Conservation (phyloP, 1,139 yeast genomes). For the Kluyveromyces sp. region DNA sequence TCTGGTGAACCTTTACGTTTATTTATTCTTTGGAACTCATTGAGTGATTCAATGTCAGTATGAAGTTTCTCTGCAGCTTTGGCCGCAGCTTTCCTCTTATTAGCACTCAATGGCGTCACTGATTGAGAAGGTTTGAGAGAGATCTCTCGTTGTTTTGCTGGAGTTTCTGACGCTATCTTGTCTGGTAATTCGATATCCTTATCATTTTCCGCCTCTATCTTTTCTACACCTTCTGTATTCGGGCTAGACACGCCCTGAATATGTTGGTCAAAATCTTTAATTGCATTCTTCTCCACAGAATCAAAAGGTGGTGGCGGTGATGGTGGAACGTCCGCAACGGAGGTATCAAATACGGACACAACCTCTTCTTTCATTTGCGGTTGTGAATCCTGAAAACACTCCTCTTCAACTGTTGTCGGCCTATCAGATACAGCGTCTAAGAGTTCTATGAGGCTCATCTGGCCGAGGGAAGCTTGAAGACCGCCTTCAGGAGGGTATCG, state of each 20-base stretch:
- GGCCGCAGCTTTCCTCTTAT: constrained; percentile 50
- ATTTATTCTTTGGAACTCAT: constrained; percentile 47
- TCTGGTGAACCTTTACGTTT: constrained; percentile 26
- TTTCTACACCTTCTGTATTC: background rate
- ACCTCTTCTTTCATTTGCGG: background rate
- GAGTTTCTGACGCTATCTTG: background rate
- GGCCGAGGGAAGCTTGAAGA: constrained; percentile 12
- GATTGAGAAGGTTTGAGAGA: constrained; percentile 4
- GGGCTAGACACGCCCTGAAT: too few relatives aligned
- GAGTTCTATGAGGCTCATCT: constrained; percentile 6
- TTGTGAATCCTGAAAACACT: background rate
- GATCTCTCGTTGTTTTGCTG: background rate
- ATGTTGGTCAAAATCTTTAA: too few relatives aligned
- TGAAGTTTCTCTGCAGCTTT: constrained; percentile 65
- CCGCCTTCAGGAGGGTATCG: constrained; percentile 16
- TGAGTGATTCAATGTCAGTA: constrained; percentile 59
- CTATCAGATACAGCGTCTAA: constrained; percentile 1
- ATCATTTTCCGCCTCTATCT: background rate
- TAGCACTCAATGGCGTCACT: constrained; percentile 12
- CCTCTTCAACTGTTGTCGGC: background rate
- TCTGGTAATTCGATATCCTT: background rate
- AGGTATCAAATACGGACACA: background rate
- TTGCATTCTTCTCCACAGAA: background rate
- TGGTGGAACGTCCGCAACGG: background rate
- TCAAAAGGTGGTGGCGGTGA: background rate